These are phyloP conservation scores for Heliosperma pusillum DNA, from an alignment of 148 eudicot species.

Conservation along the genomic window DNA sequence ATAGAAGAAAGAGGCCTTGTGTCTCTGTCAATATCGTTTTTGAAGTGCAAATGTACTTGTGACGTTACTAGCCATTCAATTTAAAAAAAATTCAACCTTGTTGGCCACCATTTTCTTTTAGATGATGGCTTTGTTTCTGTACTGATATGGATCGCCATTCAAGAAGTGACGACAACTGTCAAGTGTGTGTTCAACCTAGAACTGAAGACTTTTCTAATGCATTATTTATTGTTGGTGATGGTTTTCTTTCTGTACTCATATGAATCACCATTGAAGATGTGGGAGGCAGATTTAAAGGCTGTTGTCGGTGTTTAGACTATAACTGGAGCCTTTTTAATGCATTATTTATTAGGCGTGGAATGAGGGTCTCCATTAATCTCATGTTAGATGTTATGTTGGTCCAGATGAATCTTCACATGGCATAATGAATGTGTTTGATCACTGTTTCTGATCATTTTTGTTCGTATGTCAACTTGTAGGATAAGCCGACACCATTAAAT, in stretches of 20 bases:
- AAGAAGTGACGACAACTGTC: background rate
- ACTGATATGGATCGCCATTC: background rate
- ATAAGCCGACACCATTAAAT: slow-evolving; percentile 30
- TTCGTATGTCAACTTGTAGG: slow-evolving; percentile 35
- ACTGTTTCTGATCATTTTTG: background rate
- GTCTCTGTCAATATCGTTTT: background rate
- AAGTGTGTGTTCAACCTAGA: background rate
- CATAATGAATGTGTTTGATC: background rate
- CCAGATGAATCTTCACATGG: background rate
- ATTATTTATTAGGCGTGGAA: background rate
- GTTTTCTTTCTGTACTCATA: background rate
- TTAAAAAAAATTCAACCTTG: too few relatives aligned
- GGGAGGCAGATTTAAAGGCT: background rate
- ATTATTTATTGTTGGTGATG: background rate
- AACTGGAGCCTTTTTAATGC: background rate
- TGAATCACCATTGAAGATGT: background rate
- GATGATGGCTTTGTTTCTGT: background rate
- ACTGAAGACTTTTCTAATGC: background rate
- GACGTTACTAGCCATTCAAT: background rate
- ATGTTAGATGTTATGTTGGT: background rate
- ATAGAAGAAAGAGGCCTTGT: background rate
- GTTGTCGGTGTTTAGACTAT: background rate
- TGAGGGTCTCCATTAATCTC: slow-evolving; percentile 4
- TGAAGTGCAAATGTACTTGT: background rate
- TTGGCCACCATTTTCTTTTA: background rate